Evolutionary conservation across 805 yeast species (phyloP), one percentile per base, ranked within the genome.

Genomic region (Metschnikowia anglica): DNA sequence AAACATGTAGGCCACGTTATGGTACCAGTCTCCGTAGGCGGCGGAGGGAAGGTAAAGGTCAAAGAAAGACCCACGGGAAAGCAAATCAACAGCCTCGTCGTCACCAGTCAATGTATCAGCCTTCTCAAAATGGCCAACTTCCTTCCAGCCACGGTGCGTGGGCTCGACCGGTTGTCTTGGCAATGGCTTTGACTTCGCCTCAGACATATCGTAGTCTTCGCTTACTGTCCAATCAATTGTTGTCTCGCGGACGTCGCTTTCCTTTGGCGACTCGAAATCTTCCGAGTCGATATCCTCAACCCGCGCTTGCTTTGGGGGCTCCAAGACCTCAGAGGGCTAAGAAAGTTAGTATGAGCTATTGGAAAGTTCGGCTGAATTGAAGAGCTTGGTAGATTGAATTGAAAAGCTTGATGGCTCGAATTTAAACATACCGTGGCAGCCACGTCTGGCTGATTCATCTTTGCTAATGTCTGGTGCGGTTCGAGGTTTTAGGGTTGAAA

Each of bases 21-120:
- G 98, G 60, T 84, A 93, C 99, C 99, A 93, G 60, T 93, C 98
- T 40, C 99, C 99, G 55, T 85, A 87, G 12, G 80, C 76, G 27
- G 66, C 72, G 21, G 87, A 84, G 6, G 95, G 95, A 41, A 93
- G 66, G 55, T 83, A 77, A 45, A 78, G 74, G 56, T 89, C 97
- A 45, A 90, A 68, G 26, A 85, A 56, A 0, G 97, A 87, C 16
- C 88, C 81, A 18, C 78, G 76, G 18, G 83, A 74, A 44, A 81
- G 65, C 53, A 89, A 68, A 61, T 89, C 96, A 49, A 77, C 73
- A 43, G 81, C 68, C 54, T 83, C 86, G 60, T 88, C 95, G 27
- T 83, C 86, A 7, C 79, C 63, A 2, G 76, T 80, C 52, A 87
- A 68, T 1, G 68, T 66, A 60, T 85, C 90, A 31, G 76, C 74